These are phyloP conservation scores for Xerocomellus dryophilus DNA, from an alignment of 768 basidiomycete species.

Conservation along the genomic window DNA sequence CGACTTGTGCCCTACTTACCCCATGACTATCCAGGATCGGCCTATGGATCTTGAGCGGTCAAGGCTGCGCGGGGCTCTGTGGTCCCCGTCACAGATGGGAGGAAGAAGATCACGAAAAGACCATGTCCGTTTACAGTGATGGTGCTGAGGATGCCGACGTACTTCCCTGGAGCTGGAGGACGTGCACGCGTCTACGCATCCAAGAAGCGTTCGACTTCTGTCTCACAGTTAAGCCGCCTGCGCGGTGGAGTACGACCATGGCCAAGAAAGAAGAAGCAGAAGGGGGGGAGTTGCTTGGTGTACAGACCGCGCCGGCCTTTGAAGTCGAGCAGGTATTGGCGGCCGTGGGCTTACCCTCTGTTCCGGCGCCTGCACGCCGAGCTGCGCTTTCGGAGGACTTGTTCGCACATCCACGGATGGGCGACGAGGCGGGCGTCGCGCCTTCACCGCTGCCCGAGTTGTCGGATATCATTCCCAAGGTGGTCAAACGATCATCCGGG, in stretches of 20 bases:
- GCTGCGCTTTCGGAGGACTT: conserved; percentile 61
- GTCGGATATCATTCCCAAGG: conserved; percentile 44
- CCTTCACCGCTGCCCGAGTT: conserved; percentile 31
- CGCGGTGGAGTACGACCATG: conserved; percentile 35
- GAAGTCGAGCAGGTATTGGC: conserved; percentile 58
- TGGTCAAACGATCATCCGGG: conserved; percentile 44
- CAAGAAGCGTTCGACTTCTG: conserved; percentile 85
- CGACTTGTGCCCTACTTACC: not conserved
- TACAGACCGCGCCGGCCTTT: conserved; percentile 35
- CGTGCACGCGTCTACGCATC: conserved; percentile 64
- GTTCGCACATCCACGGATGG: conserved; percentile 50
- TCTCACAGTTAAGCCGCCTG: conserved; percentile 40
- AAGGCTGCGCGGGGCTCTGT: conserved; percentile 77
- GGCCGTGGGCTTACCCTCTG: conserved; percentile 49
- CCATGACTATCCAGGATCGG: conserved; percentile 52
- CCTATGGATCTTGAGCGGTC: conserved; percentile 75
- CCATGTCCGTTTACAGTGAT: conserved; percentile 48
- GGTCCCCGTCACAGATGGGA: conserved; percentile 85
- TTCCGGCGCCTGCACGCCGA: conserved; percentile 53
- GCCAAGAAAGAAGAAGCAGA: conserved; percentile 32
- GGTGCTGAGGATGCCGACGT: conserved; percentile 40
- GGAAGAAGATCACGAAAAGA: conserved; percentile 69
- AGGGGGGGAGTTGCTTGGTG: conserved; percentile 22
- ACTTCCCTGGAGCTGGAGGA: conserved; percentile 79
- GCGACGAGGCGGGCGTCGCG: conserved; percentile 25